A percentile compares a stretch with the other conserved stretches of the same genome.
These are phyloP conservation scores for Marsdenia floribunda DNA, from an alignment of 257 asterid species.

Conservation along the genomic window DNA sequence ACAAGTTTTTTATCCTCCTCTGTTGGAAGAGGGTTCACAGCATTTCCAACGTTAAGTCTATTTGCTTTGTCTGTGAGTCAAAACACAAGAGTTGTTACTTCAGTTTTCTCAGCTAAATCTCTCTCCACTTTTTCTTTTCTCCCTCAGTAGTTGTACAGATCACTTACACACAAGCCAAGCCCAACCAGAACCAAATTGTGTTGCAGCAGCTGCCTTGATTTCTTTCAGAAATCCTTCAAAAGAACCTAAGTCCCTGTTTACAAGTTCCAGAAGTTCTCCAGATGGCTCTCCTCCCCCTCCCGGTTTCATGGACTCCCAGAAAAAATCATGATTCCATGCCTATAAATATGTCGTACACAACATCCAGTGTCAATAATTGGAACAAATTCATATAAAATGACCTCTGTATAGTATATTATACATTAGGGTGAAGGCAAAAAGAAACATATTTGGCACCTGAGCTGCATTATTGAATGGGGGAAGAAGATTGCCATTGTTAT, in stretches of 20 bases:
- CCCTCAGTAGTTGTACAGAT: neutral
- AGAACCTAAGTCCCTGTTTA: conserved; percentile 89
- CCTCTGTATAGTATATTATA: neutral
- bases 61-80: conserved; percentile 66
- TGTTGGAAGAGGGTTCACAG: conserved; percentile 69
- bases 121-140: neutral
- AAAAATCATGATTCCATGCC: conserved; percentile 93
- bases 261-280: conserved; percentile 58
- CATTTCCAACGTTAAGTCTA: conserved; percentile 71
- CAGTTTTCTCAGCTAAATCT: neutral
- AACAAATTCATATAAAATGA: neutral
- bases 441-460: conserved; percentile 46
- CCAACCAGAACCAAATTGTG: conserved; percentile 98
- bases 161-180: conserved; percentile 95
- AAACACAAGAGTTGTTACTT: conserved; percentile 5
- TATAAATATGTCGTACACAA: conserved; percentile 21
- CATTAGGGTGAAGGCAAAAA: neutral
- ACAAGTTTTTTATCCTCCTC: conserved; percentile 84
- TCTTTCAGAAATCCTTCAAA: conserved; percentile 64
- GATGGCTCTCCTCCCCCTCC: conserved; percentile 93
- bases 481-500: conserved; percentile 79
- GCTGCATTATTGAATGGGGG: conserved; percentile 97
- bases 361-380: neutral
- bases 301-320: conserved; percentile 96
- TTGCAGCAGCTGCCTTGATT: conserved; percentile 82